Evolutionary conservation across 2,329 filamentous ascomycete genomes (phyloP).

Genomic region (Fusarium multiceps): DNA sequence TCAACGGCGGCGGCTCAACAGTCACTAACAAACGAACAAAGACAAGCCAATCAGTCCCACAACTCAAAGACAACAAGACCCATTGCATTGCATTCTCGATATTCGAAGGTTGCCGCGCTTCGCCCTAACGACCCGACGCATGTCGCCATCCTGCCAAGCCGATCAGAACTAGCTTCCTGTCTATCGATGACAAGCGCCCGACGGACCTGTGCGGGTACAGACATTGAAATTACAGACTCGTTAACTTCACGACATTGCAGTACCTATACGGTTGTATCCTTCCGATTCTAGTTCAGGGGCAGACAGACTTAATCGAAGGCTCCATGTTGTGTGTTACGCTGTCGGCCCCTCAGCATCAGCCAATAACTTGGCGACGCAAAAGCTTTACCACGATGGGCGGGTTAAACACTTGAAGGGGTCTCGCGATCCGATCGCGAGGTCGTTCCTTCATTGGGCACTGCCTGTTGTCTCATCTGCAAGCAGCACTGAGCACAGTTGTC

Average conservation of each 20-base stretch:
- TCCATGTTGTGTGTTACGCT: slow-evolving; percentile 35
- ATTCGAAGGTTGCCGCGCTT: slow-evolving; percentile 34
- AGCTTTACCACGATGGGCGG: slow-evolving; percentile 8
- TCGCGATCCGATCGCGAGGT: slow-evolving; percentile 27
- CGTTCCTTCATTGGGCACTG: background rate
- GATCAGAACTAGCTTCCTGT: slow-evolving; percentile 33
- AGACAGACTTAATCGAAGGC: slow-evolving; percentile 16
- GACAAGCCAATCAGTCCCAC: slow-evolving; percentile 9
- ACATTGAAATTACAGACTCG: slow-evolving; percentile 26
- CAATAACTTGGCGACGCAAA: slow-evolving; percentile 4
- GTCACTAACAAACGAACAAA: slow-evolving; percentile 8
- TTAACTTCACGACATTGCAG: slow-evolving; percentile 17
- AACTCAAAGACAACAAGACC: slow-evolving; percentile 19
- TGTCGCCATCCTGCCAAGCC: slow-evolving; percentile 38
- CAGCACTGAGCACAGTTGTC: slow-evolving; percentile 2
- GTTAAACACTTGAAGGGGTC: slow-evolving; percentile 1
- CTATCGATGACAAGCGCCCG: slow-evolving; percentile 34
- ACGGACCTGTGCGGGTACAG: background rate
- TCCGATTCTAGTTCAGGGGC: slow-evolving; percentile 40
- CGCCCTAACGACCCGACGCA: slow-evolving; percentile 29
- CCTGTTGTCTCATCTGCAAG: slow-evolving; percentile 3
- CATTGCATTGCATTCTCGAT: slow-evolving; percentile 3
- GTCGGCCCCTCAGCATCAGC: slow-evolving; percentile 19
- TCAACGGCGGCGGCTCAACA: slow-evolving; percentile 8
- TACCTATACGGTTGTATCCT: background rate